Evolutionary conservation across 1,284 basidiomycete species (phyloP), one percentile per base, ranked within the genome.

Genomic region (Coniferiporia weirii): DNA sequence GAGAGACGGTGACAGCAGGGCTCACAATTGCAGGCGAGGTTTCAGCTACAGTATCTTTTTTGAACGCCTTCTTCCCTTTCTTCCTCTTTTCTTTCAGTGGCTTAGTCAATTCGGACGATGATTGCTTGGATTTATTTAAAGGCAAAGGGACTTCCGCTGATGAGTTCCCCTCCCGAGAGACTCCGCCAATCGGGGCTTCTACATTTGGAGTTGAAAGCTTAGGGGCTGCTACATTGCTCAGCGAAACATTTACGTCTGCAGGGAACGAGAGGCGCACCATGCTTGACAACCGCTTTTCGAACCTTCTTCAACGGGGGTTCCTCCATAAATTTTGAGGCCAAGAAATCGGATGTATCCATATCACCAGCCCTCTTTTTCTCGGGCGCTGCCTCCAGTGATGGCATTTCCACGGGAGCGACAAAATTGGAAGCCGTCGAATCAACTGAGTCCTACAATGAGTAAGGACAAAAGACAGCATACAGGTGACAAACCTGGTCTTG

Each of bases 301-400:
- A 27, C 27, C 27, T 27, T 27, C 27, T 27, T 27, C 27, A 27
- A 27, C 5, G 27, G 27, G 5, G 27, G 27, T 27, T 27, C 27
- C 27, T 27, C 27, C 27, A 27, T 27, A 27, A 27, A 27, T 27
- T 27, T 27, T 27, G 27, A 27, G 27, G 27, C 27, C 27, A 27
- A 27, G 27, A 3, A 27, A 5, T 27, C 27, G 27, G 27, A 27
- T 27, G n/a, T n/a, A n/a, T n/a, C n/a, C n/a, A 27, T 27, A 3
- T 27, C 5, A 27, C 27, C 27, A 27, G 27, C 27, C 27, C 62
- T 63, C 27, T 46, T 57, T 40, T 65, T 57, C 54, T 61, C 56
- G 4, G 44, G 3, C 13, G 17, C 17, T 46, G 12, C 44, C 12
- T 40, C 38, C 9, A 9, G 17, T 3, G 8, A n/a, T 46, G 44